Conservation (phyloP, 2,329 filamentous ascomycete species). For the Blastomyces silverae region DNA sequence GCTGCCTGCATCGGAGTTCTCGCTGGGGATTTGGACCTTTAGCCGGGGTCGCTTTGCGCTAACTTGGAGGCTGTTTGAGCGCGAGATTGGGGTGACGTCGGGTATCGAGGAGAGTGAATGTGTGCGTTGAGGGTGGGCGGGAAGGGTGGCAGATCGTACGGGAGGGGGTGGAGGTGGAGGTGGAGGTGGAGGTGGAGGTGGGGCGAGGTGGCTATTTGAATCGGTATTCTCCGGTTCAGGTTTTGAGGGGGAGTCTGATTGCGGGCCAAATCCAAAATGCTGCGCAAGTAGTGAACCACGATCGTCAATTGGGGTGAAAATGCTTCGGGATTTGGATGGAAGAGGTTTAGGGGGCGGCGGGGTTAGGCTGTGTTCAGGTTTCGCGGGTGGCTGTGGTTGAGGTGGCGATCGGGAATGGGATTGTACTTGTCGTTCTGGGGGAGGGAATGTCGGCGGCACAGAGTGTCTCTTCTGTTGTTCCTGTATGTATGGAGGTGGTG, state of each 20-base stretch:
- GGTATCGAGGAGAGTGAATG: conserved; percentile 58
- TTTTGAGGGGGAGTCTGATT: conserved; percentile 43
- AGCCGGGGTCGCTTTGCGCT: conserved; percentile 69
- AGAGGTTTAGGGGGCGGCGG: conserved; percentile 56
- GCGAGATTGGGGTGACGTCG: conserved; percentile 65
- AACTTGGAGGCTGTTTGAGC: conserved; percentile 67
- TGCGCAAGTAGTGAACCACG: conserved; percentile 80
- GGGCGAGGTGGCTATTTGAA: conserved; percentile 54
- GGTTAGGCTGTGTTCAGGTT: conserved; percentile 40
- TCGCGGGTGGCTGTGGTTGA: conserved; percentile 45
- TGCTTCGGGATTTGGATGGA: conserved; percentile 70
- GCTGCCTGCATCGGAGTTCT: conserved; percentile 68
- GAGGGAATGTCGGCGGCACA: conserved; percentile 61
- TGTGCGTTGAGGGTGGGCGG: conserved; percentile 40
- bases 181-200: conserved; percentile 51
- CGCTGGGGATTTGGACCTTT: conserved; percentile 91
- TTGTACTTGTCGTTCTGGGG: conserved; percentile 50
- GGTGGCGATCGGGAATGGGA: conserved; percentile 49
- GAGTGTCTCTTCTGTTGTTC: conserved; percentile 71
- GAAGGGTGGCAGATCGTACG: conserved; percentile 44
- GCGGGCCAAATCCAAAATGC: conserved; percentile 63
- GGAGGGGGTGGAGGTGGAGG: conserved; percentile 47
- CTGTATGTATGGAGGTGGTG: conserved; percentile 65
- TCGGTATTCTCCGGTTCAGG: conserved; percentile 43
- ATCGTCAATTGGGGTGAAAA: conserved; percentile 96